phyloP scores from a whole-genome alignment of 2,329 filamentous ascomycete genomes.

The Exophiala viscosa region DNA sequence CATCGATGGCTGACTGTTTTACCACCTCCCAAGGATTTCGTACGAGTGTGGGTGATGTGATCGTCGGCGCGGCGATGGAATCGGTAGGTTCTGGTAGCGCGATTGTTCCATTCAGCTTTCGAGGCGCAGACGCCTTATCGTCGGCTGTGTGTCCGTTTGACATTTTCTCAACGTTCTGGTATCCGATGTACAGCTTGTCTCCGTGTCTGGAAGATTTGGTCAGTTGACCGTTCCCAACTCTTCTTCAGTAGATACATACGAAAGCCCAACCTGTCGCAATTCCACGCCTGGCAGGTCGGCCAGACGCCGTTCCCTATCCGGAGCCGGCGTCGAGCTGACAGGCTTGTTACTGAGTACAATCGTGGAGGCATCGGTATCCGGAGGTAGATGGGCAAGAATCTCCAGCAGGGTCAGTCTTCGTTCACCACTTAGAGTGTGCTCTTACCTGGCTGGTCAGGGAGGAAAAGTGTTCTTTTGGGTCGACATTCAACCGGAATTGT shows the following conservation, averaged over 20 bases:
- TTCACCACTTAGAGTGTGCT: neutral
- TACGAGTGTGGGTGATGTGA: conserved; percentile 47
- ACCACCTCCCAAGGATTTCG: conserved; percentile 93
- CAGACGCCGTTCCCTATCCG: conserved; percentile 53
- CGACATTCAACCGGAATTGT: conserved; percentile 79
- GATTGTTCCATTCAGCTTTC: conserved; percentile 75
- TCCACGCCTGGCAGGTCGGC: conserved; percentile 52
- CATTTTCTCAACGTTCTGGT: conserved; percentile 56
- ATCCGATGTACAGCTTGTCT: conserved; percentile 84
- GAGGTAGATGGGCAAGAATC: conserved; percentile 59
- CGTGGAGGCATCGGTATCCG: conserved; percentile 52
- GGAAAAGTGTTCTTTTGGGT: conserved; percentile 68
- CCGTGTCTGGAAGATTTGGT: conserved; percentile 64
- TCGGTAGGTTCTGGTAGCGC: conserved; percentile 34
- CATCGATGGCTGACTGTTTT: conserved; percentile 80
- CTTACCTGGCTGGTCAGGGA: conserved; percentile 49
- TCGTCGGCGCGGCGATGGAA: conserved; percentile 35
- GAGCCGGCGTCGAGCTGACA: conserved; percentile 44
- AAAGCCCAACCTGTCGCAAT: conserved; percentile 56
- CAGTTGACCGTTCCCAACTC: neutral
- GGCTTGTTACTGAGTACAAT: conserved; percentile 59
- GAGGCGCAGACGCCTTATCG: conserved; percentile 41
- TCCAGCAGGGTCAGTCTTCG: conserved; percentile 28
- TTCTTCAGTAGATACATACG: conserved; percentile 38
- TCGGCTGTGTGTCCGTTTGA: conserved; percentile 48